Evolutionary conservation across 192 early-diverging fungal genomes (phyloP).

Genomic region (Entomortierella chlamydospora): DNA sequence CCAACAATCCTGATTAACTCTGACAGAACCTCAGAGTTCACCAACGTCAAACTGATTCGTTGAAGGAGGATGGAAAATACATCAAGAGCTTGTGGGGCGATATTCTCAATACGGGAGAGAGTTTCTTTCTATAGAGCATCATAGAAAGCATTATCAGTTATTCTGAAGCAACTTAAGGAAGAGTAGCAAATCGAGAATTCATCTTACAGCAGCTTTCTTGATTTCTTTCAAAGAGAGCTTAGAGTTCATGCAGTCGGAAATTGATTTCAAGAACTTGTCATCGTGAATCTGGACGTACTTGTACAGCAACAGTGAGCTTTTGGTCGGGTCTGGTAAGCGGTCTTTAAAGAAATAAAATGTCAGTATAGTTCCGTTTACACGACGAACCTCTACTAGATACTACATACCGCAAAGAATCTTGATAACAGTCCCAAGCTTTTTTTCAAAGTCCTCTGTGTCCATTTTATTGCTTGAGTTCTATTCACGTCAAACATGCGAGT

Average conservation of each 20-base stretch:
- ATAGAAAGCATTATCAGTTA: too few relatives aligned
- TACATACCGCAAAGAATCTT: constrained; percentile 66
- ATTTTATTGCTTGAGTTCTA: constrained; percentile 33
- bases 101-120: constrained; percentile 70
- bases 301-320: constrained; percentile 69
- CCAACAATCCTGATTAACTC: constrained; percentile 66
- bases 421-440: constrained; percentile 64
- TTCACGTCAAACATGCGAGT: not conserved
- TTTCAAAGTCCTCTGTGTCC: constrained; percentile 57
- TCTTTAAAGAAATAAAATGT: constrained; percentile 22
- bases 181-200: not conserved
- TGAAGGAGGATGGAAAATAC: constrained; percentile 81
- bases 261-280: constrained; percentile 68
- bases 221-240: constrained; percentile 76
- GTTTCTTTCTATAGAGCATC: constrained; percentile 61
- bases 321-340: constrained; percentile 74
- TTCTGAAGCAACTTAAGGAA: too few relatives aligned
- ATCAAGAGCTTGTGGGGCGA: constrained; percentile 71
- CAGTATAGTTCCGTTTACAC: not conserved
- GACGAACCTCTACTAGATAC: too few relatives aligned
- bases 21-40: constrained; percentile 77
- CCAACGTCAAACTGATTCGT: constrained; percentile 76
- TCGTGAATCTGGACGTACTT: constrained; percentile 81
- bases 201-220: constrained; percentile 69
- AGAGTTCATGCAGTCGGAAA: constrained; percentile 80